Evolutionary conservation across 495 filamentous ascomycete genomes (phyloP), one percentile per base, ranked within the genome.

Genomic region (Talaromyces stipitatus): DNA sequence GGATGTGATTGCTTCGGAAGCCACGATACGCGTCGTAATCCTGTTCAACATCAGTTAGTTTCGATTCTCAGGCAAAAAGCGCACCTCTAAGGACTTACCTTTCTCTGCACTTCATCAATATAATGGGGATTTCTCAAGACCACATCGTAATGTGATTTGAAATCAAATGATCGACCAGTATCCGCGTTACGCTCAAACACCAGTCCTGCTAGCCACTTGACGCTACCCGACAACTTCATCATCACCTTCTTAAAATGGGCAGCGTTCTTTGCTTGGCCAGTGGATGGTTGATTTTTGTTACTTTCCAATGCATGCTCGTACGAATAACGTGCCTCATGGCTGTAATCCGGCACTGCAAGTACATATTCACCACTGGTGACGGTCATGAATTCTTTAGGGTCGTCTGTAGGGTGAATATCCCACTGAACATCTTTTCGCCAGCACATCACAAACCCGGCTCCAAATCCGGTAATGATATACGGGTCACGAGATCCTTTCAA

Each of bases 141-240:
- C 33, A 98, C 88, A 36, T 96, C 85, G 66, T 97, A 97, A 66
- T 98, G 94, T 9, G 90, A 90, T 60, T 80, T 89, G 71, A 97
- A 97, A 22, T 89, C 76, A 67, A 96, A 96, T 10, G 85, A 89
- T 52, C 95, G 81, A 23, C 78, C 75, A 24, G 83, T 83, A 41
- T 77, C 74, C 29, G 90, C 69, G 58, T 92, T 87, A 55, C 88
- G 81, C 68, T 98, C 92, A 68, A 97, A 97, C 50, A 96, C 87
- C 30, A 98, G 78, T 1, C 94, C 94, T 20, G 90, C 86, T 59
- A 89, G 73, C 88, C 90, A 95, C 68, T 87, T 86, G 8, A 98
- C 92, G 61, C 91, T 91, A 6, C 94, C 94, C 5, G 92, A 96
- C 8, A 98, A 80, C 68, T 98, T 98, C 94, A 97, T 97, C 55